Conservation (phyloP, 176 grass and related monocot genomes). For the Triticum timopheevii region DNA sequence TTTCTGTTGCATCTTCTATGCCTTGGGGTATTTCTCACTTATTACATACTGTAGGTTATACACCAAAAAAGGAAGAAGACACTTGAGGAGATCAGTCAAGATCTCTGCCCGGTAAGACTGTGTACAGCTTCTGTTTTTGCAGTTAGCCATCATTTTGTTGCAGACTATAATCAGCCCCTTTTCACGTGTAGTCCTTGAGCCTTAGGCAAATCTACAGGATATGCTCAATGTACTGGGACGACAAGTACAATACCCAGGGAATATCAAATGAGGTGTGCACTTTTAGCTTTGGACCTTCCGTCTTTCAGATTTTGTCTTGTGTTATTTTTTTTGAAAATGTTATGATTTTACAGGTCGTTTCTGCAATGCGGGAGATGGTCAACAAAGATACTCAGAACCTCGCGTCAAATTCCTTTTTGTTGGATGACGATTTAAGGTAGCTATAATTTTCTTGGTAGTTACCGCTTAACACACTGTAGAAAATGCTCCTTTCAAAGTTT, state of each 20-base stretch:
- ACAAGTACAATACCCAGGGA: constrained; percentile 81
- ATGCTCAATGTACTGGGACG: constrained; percentile 99
- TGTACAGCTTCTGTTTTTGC: constrained; percentile 5
- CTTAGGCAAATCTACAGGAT: constrained; percentile 94
- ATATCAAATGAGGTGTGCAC: constrained; percentile 68
- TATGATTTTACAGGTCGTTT: constrained; percentile 61
- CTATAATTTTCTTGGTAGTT: background rate
- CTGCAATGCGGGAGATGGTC: constrained; percentile 86
- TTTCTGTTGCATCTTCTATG: constrained; percentile 26
- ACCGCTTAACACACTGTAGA: background rate
- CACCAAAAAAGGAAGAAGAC: constrained; percentile 96
- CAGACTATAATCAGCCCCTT: constrained; percentile 18
- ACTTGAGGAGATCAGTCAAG: constrained; percentile 83
- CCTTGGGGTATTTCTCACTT: background rate
- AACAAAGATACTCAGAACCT: constrained; percentile 87
- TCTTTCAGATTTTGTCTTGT: constrained; percentile 10
- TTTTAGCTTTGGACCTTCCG: background rate
- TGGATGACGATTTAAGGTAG: constrained; percentile 95
- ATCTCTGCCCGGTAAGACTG: constrained; percentile 85
- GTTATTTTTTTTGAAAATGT: constrained; percentile 13
- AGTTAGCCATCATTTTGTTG: background rate
- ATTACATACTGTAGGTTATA: constrained; percentile 71
- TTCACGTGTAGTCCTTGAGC: constrained; percentile 68
- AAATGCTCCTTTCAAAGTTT: background rate
- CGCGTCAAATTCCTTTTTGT: constrained; percentile 87